Percentiles rank a stretch among this genome's conserved stretches.
These are phyloP conservation scores for Serendipita vermifera DNA, from an alignment of 768 basidiomycete genomes.

Conservation along the genomic window DNA sequence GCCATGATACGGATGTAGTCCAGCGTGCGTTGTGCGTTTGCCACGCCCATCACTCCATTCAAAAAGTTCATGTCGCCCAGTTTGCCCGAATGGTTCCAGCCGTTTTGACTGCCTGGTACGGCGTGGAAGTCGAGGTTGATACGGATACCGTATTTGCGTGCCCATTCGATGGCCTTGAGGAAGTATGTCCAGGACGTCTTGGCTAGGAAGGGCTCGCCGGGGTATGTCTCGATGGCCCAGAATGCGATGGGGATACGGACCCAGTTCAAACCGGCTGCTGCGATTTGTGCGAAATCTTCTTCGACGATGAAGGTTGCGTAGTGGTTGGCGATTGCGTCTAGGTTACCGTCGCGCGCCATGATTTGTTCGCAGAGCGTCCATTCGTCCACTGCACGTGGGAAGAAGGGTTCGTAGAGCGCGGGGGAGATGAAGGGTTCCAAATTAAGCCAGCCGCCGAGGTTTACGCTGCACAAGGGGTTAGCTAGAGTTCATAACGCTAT, in stretches of 20 bases:
- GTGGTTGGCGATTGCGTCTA: conserved; percentile 60
- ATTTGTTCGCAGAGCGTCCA: conserved; percentile 59
- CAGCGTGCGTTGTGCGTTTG: conserved; percentile 85
- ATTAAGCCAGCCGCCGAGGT: conserved; percentile 85
- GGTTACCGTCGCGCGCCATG: conserved; percentile 56
- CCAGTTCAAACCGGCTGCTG: conserved; percentile 85
- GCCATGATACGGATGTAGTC: conserved; percentile 78
- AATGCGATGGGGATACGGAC: conserved; percentile 80
- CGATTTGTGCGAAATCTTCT: conserved; percentile 85
- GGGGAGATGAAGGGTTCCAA: conserved; percentile 37
- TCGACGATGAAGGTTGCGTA: conserved; percentile 96
- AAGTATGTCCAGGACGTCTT: conserved; percentile 82
- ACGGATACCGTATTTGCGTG: conserved; percentile 88
- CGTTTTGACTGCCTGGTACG: conserved; percentile 31
- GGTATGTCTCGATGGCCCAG: conserved; percentile 81
- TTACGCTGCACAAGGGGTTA: conserved; percentile 45
- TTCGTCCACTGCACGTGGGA: conserved; percentile 56
- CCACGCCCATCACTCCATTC: conserved; percentile 84
- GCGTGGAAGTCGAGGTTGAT: conserved; percentile 72
- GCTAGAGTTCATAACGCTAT: conserved; percentile 13
- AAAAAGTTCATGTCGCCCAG: conserved; percentile 66
- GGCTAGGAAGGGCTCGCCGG: conserved; percentile 69
- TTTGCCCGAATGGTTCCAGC: conserved; percentile 84
- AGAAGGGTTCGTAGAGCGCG: conserved; percentile 58
- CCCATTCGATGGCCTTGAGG: conserved; percentile 86